These are phyloP conservation scores for Botrytis porri DNA, from an alignment of 2,329 filamentous ascomycete species.

Conservation along the genomic window DNA sequence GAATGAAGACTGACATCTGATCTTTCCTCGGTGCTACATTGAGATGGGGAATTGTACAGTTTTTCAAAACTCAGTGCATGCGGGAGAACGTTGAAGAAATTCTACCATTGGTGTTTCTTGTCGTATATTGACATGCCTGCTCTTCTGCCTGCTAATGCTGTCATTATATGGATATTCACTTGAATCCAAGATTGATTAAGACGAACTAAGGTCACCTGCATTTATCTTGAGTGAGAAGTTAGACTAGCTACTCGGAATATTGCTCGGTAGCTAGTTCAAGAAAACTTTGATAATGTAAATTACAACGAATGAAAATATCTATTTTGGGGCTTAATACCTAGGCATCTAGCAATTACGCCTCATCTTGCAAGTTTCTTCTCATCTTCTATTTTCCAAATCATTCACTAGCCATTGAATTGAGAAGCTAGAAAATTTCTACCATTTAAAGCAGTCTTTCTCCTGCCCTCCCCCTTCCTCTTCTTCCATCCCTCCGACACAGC, in stretches of 20 bases:
- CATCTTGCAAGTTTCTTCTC: neutral
- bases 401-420: neutral
- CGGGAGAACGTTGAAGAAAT: neutral
- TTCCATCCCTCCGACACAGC: neutral
- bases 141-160: neutral
- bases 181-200: neutral
- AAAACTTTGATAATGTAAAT: neutral
- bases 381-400: accelerated
- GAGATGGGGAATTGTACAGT: neutral
- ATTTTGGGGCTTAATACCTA: neutral
- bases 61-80: accelerated
- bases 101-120: neutral
- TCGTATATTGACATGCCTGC: no score
- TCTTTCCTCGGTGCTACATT: neutral
- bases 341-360: neutral
- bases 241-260: neutral
- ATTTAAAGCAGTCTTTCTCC: neutral
- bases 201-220: neutral
- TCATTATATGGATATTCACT: neutral
- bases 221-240: neutral
- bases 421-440: neutral
- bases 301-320: neutral
- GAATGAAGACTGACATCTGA: neutral
- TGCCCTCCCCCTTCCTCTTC: neutral
- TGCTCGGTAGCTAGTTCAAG: neutral